Evolutionary conservation across 129 eudicot genomes (phyloP).

Genomic region (Tanacetum coccineum): DNA sequence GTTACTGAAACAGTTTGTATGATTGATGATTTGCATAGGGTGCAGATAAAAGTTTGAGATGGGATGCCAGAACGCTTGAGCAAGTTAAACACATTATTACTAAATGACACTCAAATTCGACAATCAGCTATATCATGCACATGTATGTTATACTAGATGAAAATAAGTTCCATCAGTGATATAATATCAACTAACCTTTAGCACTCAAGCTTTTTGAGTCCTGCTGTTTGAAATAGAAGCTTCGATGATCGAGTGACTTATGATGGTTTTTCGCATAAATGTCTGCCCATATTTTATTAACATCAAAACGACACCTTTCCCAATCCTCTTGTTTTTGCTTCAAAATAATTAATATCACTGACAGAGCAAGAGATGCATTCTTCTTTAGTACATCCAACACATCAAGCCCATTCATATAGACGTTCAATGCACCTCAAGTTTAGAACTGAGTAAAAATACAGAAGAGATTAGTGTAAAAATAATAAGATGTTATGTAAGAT

Average conservation of each 20-base stretch:
- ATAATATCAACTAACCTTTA: conserved; percentile 50
- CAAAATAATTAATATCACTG: conserved; percentile 84
- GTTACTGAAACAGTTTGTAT: no score
- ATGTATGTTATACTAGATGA: no score
- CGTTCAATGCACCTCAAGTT: conserved; percentile 95
- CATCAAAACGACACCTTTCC: conserved; percentile 88
- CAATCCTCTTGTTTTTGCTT: conserved; percentile 99
- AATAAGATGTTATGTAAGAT: no score
- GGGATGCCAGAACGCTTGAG: no score
- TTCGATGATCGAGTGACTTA: conserved; percentile 96
- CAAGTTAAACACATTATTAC: no score
- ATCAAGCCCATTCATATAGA: conserved; percentile 92
- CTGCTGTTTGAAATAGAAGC: conserved; percentile 98
- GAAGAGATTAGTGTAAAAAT: no score
- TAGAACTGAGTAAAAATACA: conserved; percentile 42
- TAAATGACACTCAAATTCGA: no score
- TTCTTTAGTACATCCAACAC: conserved; percentile 86
- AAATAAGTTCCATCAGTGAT: no score
- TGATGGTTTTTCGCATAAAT: conserved; percentile 87
- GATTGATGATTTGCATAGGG: no score
- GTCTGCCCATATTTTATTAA: conserved; percentile 92
- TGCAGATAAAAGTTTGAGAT: no score
- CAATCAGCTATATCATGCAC: no score
- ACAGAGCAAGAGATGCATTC: conserved; percentile 85
- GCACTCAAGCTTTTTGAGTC: conserved; percentile 86